Evolutionary conservation across 176 grass and related monocot genomes (phyloP).

Genomic region (Oryza officinalis): DNA sequence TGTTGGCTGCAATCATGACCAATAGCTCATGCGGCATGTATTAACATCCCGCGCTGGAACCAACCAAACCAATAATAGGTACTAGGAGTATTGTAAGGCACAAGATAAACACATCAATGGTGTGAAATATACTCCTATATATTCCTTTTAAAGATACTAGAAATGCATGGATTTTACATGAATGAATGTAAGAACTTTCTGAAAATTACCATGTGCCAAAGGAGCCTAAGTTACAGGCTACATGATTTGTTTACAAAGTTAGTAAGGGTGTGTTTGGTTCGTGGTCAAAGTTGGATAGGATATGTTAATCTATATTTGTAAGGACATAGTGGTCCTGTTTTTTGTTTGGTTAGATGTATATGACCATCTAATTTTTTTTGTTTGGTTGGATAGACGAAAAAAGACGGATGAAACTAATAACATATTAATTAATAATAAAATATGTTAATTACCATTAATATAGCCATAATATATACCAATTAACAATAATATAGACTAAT

Average conservation of each 20-base stretch:
- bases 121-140: background rate
- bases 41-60: constrained; percentile 24
- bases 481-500: too few species aligned
- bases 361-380: too few species aligned
- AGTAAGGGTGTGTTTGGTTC: too few species aligned
- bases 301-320: too few species aligned
- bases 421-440: too few species aligned
- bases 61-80: constrained; percentile 1
- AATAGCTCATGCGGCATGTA: constrained; percentile 33
- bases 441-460: too few species aligned
- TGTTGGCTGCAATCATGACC: constrained; percentile 46
- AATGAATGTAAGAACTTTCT: background rate
- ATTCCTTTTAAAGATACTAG: background rate
- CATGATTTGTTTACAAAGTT: background rate
- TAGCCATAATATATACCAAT: too few species aligned
- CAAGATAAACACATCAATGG: background rate
- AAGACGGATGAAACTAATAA: too few species aligned
- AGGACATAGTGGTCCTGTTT: too few species aligned
- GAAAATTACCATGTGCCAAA: background rate
- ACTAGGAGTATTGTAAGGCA: background rate
- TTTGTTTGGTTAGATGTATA: too few species aligned
- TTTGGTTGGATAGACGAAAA: too few species aligned
- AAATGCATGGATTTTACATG: background rate
- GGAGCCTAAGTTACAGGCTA: background rate
- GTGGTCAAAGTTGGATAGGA: too few species aligned